A percentile compares a stretch with the other conserved stretches of the same genome.
Conservation (phyloP, 2,329 filamentous ascomycete genomes). For the Dryadomyces quercus-mongolicae region DNA sequence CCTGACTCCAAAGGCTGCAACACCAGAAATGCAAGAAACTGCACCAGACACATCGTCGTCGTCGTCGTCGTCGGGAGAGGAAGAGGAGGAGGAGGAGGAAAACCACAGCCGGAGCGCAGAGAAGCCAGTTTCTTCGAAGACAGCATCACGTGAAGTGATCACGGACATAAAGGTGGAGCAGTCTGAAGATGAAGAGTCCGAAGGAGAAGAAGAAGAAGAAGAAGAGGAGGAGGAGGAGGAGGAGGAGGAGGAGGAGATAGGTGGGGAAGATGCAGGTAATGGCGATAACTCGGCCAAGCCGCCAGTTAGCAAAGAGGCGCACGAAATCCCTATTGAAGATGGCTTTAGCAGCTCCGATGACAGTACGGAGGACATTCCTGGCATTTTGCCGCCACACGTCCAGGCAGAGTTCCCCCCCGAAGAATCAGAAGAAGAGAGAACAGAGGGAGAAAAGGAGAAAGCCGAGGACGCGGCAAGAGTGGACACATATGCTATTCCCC, state of each 20-base stretch:
- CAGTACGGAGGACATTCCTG: constrained; percentile 1
- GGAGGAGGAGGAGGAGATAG: not conserved
- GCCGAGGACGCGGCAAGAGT: not conserved
- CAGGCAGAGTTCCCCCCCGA: not conserved
- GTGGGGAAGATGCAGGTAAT: not conserved
- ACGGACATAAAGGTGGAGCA: too few species aligned
- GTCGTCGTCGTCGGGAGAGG: not conserved
- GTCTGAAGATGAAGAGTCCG: too few species aligned
- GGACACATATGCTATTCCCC: not conserved
- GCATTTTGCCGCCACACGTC: not conserved
- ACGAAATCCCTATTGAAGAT: not conserved
- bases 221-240: too few species aligned
- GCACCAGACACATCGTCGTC: not conserved
- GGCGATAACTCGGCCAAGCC: not conserved
- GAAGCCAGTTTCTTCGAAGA: not conserved
- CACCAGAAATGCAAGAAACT: not conserved
- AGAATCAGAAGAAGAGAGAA: not conserved
- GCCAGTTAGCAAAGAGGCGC: not conserved
- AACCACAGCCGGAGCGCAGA: too few species aligned
- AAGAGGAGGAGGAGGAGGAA: not conserved
- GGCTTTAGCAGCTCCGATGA: not conserved
- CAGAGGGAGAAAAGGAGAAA: not conserved
- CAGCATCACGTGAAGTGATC: too few species aligned
- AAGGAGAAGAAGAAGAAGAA: too few species aligned
- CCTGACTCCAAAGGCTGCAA: not conserved